phyloP scores from a whole-genome alignment of 108 stramenopile species.

The Nitzschia sp. region DNA sequence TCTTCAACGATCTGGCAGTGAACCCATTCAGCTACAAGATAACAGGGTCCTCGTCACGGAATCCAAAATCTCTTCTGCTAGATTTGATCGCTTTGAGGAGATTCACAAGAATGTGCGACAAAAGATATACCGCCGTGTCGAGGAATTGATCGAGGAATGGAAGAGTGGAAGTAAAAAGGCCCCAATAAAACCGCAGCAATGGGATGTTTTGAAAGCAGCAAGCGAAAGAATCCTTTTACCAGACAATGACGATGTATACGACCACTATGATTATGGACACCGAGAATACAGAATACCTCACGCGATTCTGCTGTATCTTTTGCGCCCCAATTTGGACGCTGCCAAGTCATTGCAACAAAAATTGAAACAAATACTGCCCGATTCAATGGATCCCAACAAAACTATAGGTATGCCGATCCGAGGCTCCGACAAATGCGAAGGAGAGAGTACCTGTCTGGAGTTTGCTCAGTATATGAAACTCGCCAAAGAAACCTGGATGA shows the following conservation, averaged over 20 bases:
- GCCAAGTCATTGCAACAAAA: background rate
- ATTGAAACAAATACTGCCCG: slow-evolving; percentile 6
- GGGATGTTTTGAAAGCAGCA: slow-evolving; percentile 4
- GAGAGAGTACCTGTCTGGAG: slow-evolving; percentile 23
- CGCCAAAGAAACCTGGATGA: slow-evolving; percentile 3
- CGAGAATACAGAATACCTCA: background rate
- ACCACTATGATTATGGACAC: slow-evolving; percentile 5
- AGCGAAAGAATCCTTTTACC: background rate
- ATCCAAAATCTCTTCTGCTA: background rate
- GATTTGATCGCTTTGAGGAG: background rate
- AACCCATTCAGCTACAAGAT: background rate
- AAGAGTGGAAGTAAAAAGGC: background rate
- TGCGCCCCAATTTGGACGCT: slow-evolving; percentile 17
- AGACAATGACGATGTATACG: background rate
- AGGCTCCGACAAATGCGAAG: slow-evolving; percentile 36
- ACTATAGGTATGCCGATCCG: slow-evolving; percentile 35
- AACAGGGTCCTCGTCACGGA: slow-evolving; percentile 7
- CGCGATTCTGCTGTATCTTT: slow-evolving; percentile 15
- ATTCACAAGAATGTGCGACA: background rate
- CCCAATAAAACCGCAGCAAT: background rate
- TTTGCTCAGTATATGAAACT: slow-evolving; percentile 29
- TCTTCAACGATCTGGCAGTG: background rate
- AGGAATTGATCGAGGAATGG: slow-evolving; percentile 21
- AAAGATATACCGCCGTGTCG: background rate
- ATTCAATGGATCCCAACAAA: background rate